Base-by-base conservation (phyloP, 768 basidiomycete species). In the Chalciporus piperatus region DNA sequence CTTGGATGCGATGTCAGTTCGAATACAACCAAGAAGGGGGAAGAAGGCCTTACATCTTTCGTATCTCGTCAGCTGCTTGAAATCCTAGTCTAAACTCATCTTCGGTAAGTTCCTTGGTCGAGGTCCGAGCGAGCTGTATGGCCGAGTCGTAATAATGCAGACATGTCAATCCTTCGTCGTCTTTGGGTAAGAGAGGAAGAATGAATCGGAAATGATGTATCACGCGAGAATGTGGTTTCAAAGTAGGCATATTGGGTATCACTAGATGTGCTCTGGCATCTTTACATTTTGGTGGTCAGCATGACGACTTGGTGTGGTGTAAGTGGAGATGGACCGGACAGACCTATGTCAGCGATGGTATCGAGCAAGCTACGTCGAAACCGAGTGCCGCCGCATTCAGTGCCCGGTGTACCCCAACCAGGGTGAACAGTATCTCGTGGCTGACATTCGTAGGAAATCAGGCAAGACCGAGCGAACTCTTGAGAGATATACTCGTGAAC, bases 121-220 rank as follows among this genome's bases (percentile, higher is more conserved):
- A 76, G 45, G 84, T 81, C 17, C 87, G 77, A 22, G 82, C 87
- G 11, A 87, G 73, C 63, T 91, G 88, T 44, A 91, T 77, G 1
- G 81, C 85, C 43, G 86, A 82, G 60, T 91, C 89, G 60, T 87
- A 91, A 59, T 85, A 85, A 65, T 89, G 85, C 49, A 91, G 65
- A 0, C 81, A 74, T 13, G 87, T 80, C 42, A 87, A 67, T n/a
- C 83, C 83, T 41, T 83, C 78, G 25, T 82, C 81, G 53, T 87
- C 82, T 50, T 66, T 70, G 67, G 74, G 50, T 74, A 82, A 50
- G 2, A 92, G 74, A 0, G 87, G 87, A 3, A 79, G 68, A 32
- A 92, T 77, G 69, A 86, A 89, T 39, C 89, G 83, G 62, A 90
- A 87, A 64, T 91, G 88, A 65, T 88, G 83, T 43, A 86, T 73